These are phyloP conservation scores for Alternaria dauci DNA, from an alignment of 2,329 filamentous ascomycete genomes.

Conservation along the genomic window DNA sequence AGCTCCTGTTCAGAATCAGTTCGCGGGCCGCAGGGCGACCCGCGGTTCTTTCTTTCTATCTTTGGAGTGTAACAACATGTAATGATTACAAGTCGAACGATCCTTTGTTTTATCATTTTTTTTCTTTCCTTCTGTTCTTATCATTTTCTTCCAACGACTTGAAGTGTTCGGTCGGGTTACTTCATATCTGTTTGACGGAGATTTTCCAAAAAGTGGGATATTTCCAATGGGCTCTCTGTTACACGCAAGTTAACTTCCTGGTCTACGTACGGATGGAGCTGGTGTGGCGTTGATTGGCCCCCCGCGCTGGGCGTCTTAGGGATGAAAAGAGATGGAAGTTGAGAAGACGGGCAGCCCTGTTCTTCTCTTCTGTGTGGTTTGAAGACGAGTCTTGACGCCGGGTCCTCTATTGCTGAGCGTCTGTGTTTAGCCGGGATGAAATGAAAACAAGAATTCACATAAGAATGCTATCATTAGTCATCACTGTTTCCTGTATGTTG, in stretches of 20 bases:
- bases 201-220: constrained; percentile 11
- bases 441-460: constrained; percentile 1
- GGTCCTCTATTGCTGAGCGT: constrained; percentile 6
- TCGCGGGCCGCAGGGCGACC: constrained; percentile 31
- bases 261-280: constrained; percentile 3
- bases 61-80: constrained; percentile 47
- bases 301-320: constrained; percentile 1
- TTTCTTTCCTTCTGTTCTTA: constrained; percentile 18
- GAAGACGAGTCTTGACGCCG: not conserved
- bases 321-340: not conserved
- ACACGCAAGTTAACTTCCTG: not conserved
- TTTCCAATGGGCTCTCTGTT: not conserved
- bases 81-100: constrained; percentile 33
- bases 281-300: constrained; percentile 5
- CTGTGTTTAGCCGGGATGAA: constrained; percentile 6
- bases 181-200: constrained; percentile 4
- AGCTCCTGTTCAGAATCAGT: constrained; percentile 28
- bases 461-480: not conserved
- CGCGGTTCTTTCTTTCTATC: constrained; percentile 23
- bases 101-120: constrained; percentile 22
- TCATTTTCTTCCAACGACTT: constrained; percentile 22
- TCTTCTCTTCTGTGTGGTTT: not conserved
- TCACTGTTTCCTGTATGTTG: not conserved
- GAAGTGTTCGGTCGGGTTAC: constrained; percentile 27
- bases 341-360: constrained; percentile 15